Conservation (phyloP, 225 moss, liverwort and hornwort species). For the Polytrichum formosum region DNA sequence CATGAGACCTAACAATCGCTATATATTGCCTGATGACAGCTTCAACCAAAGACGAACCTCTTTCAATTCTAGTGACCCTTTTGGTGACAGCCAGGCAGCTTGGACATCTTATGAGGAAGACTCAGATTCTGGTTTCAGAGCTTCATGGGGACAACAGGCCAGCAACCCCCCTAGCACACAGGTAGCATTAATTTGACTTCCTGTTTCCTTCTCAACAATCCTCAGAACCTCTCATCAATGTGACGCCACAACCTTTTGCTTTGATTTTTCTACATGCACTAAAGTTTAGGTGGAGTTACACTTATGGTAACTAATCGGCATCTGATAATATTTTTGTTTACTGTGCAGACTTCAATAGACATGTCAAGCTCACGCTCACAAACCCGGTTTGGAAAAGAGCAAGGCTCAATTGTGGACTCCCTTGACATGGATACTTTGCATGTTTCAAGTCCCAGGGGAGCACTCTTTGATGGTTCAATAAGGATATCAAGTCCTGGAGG, state of each 20-base stretch:
- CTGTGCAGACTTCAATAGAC: slow-evolving; percentile 46
- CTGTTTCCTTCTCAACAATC: no score
- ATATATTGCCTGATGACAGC: slow-evolving; percentile 14
- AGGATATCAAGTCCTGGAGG: slow-evolving; percentile 55
- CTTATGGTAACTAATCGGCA: not conserved
- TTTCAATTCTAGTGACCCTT: slow-evolving; percentile 40
- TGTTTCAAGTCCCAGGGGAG: slow-evolving; percentile 50
- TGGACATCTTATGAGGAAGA: slow-evolving; percentile 56
- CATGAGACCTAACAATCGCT: no score
- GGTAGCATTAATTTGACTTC: slow-evolving; percentile 15
- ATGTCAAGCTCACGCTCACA: slow-evolving; percentile 31
- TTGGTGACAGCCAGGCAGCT: slow-evolving; percentile 27
- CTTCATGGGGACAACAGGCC: slow-evolving; percentile 41
- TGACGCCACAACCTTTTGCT: no score
- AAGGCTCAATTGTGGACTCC: slow-evolving; percentile 37
- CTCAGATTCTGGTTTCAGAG: slow-evolving; percentile 44
- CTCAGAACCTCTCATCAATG: no score
- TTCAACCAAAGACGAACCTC: slow-evolving; percentile 32
- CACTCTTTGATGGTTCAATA: slow-evolving; percentile 52
- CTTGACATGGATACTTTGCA: slow-evolving; percentile 42
- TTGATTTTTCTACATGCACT: no score
- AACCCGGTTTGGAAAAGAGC: slow-evolving; percentile 45
- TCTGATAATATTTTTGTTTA: no score
- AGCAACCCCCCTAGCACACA: slow-evolving; percentile 42
- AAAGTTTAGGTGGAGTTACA: no score